A percentile compares a stretch with the other conserved stretches of the same genome.
Conservation (phyloP, 179 eudicot species). For the Silene vulgaris region DNA sequence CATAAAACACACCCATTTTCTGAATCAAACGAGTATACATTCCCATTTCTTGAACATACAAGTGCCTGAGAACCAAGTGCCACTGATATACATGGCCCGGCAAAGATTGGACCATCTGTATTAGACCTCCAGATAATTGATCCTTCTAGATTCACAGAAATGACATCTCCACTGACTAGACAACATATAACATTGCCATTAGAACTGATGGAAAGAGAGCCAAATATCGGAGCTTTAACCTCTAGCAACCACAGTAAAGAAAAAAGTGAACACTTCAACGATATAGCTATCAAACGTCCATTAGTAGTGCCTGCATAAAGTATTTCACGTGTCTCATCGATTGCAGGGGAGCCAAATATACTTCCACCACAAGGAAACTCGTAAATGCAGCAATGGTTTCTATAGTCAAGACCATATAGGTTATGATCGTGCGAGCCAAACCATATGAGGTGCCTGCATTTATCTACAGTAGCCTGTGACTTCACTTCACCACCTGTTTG, state of each 20-base stretch:
- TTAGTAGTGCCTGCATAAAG: slow-evolving; percentile 72
- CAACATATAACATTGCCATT: slow-evolving; percentile 67
- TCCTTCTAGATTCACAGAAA: slow-evolving; percentile 49
- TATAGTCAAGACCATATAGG: slow-evolving; percentile 77
- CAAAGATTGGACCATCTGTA: slow-evolving; percentile 78
- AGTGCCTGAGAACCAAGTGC: slow-evolving; percentile 58
- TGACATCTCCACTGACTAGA: slow-evolving; percentile 68
- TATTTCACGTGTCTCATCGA: slow-evolving; percentile 47
- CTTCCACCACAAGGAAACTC: slow-evolving; percentile 74
- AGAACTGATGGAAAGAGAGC: slow-evolving; percentile 55
- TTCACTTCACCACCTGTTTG: slow-evolving; percentile 82
- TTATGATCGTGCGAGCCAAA: slow-evolving; percentile 89
- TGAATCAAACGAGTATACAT: slow-evolving; percentile 57
- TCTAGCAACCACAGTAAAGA: slow-evolving; percentile 56
- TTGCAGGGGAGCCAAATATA: slow-evolving; percentile 70
- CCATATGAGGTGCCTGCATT: slow-evolving; percentile 68
- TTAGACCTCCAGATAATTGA: slow-evolving; percentile 53
- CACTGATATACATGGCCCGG: slow-evolving; percentile 62
- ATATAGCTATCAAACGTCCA: slow-evolving; percentile 71
- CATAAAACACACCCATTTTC: slow-evolving; percentile 55
- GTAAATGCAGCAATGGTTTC: slow-evolving; percentile 50
- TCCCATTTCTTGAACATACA: slow-evolving; percentile 73
- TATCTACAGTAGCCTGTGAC: slow-evolving; percentile 72
- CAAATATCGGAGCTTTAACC: slow-evolving; percentile 72
- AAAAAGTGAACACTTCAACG: slow-evolving; percentile 41